Evolutionary conservation across 768 basidiomycete species (phyloP).

Genomic region (Boletus vermiculosoides): DNA sequence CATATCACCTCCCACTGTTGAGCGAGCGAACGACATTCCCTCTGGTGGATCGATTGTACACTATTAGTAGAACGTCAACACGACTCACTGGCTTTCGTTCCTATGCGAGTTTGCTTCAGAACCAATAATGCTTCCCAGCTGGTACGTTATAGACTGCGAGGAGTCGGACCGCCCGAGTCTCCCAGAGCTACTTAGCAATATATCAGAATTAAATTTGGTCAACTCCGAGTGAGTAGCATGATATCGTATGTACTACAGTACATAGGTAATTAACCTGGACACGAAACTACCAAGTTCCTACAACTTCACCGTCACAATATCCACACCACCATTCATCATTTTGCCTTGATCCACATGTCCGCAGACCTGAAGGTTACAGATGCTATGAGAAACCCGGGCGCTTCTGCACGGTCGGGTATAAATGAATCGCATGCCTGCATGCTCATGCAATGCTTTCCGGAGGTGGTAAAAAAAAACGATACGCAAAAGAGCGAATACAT

Average conservation of each 20-base stretch:
- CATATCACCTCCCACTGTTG: background rate
- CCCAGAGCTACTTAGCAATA: no score
- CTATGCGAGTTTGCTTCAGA: background rate
- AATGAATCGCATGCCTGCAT: background rate
- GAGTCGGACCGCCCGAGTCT: no score
- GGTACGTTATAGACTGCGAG: no score
- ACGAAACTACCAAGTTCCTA: background rate
- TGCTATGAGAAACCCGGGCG: no score
- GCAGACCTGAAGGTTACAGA: no score
- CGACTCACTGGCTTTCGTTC: slow-evolving; percentile 5
- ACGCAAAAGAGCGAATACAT: background rate
- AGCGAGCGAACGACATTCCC: slow-evolving; percentile 2
- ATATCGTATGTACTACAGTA: background rate
- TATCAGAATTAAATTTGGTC: background rate
- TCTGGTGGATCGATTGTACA: slow-evolving; percentile 12
- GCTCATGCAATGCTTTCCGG: background rate
- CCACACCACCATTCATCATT: no score
- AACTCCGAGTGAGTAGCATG: background rate
- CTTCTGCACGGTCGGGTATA: no score
- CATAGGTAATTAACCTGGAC: background rate
- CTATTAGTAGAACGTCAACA: slow-evolving; percentile 9
- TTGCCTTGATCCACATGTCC: no score
- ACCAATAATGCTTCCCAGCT: background rate
- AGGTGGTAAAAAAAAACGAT: no score
- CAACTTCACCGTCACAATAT: background rate